These are phyloP conservation scores for Globisporangium orthogonon DNA, from an alignment of 352 stramenopile genomes.

Conservation along the genomic window DNA sequence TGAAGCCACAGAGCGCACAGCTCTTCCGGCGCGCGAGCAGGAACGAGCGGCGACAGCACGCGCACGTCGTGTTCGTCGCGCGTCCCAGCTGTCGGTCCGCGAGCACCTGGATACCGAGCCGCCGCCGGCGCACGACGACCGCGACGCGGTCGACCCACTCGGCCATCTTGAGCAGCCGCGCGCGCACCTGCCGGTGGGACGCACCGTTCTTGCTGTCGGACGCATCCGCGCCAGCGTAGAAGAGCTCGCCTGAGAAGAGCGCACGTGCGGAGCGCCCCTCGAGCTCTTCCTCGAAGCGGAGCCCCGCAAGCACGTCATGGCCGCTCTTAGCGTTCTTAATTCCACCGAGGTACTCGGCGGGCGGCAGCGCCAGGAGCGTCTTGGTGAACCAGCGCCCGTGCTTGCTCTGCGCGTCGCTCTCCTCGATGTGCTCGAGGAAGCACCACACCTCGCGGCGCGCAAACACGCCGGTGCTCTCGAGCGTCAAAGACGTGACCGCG, in stretches of 20 bases:
- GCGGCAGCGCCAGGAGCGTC: conserved; percentile 24
- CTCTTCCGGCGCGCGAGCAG: conserved; percentile 12
- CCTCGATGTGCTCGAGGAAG: conserved; percentile 23
- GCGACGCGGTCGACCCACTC: conserved; percentile 21
- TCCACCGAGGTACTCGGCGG: conserved; percentile 13
- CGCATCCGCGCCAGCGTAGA: conserved; percentile 3
- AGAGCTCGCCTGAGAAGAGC: conserved; percentile 32
- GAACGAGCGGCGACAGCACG: conserved; percentile 37
- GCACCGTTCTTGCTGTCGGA: not conserved
- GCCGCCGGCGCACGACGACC: conserved; percentile 29
- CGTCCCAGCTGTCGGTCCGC: conserved; percentile 22
- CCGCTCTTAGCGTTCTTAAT: conserved; percentile 23
- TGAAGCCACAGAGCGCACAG: conserved; percentile 24
- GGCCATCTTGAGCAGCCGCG: conserved; percentile 15
- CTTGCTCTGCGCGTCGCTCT: not conserved
- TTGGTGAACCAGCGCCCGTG: conserved; percentile 16
- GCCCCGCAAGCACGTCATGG: conserved; percentile 37
- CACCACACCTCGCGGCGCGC: conserved; percentile 33
- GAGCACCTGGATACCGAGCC: conserved; percentile 47
- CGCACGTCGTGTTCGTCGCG: conserved; percentile 22
- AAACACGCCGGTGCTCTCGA: conserved; percentile 29
- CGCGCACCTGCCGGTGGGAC: conserved; percentile 11
- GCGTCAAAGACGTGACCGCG: conserved; percentile 32
- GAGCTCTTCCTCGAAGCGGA: conserved; percentile 33
- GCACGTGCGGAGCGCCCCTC: conserved; percentile 26